These are phyloP conservation scores for Pestalotiopsis sp. DNA, from an alignment of 2,329 filamentous ascomycete genomes.

Conservation along the genomic window DNA sequence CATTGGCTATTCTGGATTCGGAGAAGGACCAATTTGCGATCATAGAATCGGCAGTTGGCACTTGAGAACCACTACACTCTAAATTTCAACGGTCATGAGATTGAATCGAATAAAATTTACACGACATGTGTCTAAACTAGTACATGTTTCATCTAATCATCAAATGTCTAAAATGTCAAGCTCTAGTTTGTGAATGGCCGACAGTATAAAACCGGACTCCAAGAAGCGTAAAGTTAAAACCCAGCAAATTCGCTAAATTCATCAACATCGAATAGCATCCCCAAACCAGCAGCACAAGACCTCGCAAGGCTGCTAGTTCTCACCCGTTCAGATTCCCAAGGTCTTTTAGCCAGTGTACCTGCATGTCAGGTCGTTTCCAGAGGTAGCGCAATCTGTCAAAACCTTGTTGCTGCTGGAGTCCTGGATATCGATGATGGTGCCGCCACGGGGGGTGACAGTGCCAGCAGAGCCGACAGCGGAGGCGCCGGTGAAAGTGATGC, in stretches of 20 bases:
- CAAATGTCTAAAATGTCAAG: no score
- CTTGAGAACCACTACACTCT: background rate
- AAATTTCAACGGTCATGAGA: background rate
- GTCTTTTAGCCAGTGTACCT: background rate
- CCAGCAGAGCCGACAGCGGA: constrained; percentile 29
- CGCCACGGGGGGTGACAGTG: constrained; percentile 36
- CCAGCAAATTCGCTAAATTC: no score
- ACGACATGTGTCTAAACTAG: background rate
- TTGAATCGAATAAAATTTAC: background rate
- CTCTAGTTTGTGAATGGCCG: no score
- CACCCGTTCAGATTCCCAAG: background rate
- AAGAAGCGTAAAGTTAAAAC: no score
- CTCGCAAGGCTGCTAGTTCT: background rate
- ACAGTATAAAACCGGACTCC: no score
- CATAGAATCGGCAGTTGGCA: constrained; percentile 19
- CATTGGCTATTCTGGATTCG: constrained; percentile 37
- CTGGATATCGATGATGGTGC: constrained; percentile 44
- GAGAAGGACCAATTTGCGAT: constrained; percentile 36
- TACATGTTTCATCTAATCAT: background rate
- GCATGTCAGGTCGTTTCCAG: constrained; percentile 22
- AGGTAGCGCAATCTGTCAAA: constrained; percentile 30
- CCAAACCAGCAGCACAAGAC: background rate
- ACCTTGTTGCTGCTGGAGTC: constrained; percentile 34
- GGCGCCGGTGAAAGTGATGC: constrained; percentile 42
- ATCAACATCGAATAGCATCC: background rate